A percentile compares a stretch with the other conserved stretches of the same genome.
phyloP scores from a whole-genome alignment of 1,284 basidiomycete species.

The Cutaneotrichosporon cyanovorans region DNA sequence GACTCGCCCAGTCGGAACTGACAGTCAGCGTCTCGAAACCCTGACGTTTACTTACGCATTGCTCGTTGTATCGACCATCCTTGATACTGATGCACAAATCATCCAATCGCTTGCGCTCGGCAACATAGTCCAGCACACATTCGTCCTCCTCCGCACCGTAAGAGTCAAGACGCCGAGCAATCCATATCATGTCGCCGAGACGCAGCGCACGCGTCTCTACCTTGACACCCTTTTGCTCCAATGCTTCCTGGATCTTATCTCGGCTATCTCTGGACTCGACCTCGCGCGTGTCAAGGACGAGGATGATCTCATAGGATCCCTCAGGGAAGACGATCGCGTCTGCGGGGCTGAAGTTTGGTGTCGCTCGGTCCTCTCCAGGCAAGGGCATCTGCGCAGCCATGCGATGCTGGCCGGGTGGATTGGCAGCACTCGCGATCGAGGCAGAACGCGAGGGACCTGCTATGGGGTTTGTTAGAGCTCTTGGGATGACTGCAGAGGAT shows the following conservation, averaged over 20 bases:
- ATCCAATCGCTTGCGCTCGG: constrained; percentile 54
- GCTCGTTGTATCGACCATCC: constrained; percentile 53
- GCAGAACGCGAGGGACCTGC: no score
- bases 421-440: constrained; percentile 1
- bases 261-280: constrained; percentile 43
- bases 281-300: constrained; percentile 54
- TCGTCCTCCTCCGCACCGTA: constrained; percentile 44
- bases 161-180: constrained; percentile 46
- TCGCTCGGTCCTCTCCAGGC: constrained; percentile 10
- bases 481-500: no score
- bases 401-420: constrained; percentile 12
- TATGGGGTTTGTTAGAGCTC: no score
- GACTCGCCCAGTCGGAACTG: constrained; percentile 50
- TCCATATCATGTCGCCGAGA: constrained; percentile 54
- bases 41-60: constrained; percentile 47
- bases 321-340: constrained; percentile 46
- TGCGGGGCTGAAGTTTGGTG: constrained; percentile 26
- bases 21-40: constrained; percentile 3
- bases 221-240: constrained; percentile 42
- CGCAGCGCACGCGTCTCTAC: constrained; percentile 50
- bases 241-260: constrained; percentile 40
- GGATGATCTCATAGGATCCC: constrained; percentile 50
- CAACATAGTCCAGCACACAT: constrained; percentile 52
- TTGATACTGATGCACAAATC: constrained; percentile 51
- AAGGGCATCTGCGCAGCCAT: constrained; percentile 29